Percentiles rank a stretch among this genome's conserved stretches.
These are phyloP conservation scores for Aegilops sharonensis DNA, from an alignment of 176 grass and related monocot species.

Conservation along the genomic window DNA sequence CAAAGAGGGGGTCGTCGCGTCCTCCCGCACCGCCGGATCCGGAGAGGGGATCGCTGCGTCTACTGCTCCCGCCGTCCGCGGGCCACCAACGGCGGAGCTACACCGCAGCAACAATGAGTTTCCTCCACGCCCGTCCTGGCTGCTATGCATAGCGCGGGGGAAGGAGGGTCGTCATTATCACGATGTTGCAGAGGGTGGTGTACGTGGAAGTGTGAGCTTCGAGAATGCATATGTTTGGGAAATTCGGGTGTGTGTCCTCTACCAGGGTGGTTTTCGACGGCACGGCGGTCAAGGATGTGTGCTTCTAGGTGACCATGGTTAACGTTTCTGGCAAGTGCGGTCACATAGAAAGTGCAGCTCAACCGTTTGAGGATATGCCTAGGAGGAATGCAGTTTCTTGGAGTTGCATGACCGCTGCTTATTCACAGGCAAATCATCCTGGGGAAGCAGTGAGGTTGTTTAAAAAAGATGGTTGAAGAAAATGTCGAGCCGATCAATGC, in stretches of 20 bases:
- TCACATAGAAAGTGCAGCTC: conserved; percentile 29
- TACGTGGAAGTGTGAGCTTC: conserved; percentile 21
- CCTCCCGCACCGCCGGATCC: too few species aligned
- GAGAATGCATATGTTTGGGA: conserved; percentile 63
- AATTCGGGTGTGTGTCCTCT: conserved; percentile 39
- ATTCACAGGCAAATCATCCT: conserved; percentile 42
- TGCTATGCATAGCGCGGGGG: conserved; percentile 5
- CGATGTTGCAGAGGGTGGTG: neutral
- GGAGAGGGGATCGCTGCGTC: too few species aligned
- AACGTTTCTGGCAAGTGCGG: conserved; percentile 50
- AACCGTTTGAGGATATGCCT: conserved; percentile 49
- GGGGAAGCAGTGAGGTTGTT: conserved; percentile 45
- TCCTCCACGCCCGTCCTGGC: neutral
- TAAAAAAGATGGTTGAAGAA: conserved; percentile 42
- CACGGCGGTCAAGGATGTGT: conserved; percentile 50
- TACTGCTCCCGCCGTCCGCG: too few species aligned
- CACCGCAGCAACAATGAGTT: too few species aligned
- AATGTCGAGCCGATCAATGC: conserved; percentile 47
- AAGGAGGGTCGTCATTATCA: conserved; percentile 13
- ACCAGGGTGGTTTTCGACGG: conserved; percentile 53
- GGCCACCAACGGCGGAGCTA: too few species aligned
- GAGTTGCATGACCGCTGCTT: conserved; percentile 60
- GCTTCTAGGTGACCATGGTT: conserved; percentile 59
- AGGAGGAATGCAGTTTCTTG: conserved; percentile 55
- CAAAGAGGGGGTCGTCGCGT: too few species aligned